Evolutionary conservation across 2,329 filamentous ascomycete genomes (phyloP), one percentile per base, ranked within the genome.

Genomic region (Trichoderma sp.): DNA sequence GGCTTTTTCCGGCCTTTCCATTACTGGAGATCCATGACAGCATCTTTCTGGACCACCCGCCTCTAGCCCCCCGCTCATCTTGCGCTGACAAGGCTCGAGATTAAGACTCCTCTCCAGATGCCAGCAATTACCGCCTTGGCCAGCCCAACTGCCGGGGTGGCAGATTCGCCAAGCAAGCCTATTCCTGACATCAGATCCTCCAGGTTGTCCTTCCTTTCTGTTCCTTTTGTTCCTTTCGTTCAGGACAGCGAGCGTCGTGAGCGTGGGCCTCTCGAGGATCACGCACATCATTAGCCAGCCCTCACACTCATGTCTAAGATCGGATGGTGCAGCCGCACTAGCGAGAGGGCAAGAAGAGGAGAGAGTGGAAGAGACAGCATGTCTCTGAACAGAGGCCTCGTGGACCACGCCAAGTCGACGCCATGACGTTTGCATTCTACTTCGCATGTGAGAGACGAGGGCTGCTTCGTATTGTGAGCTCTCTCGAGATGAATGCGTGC

Each of bases 91-190:
- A 48, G 56, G 59, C 59, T 62, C 59, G 43, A 45, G 24, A 54
- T 62, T 45, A 54, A 45, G 24, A 15, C 19, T 24, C 39, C 19
- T 9, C 15, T 15, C 10, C 54, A 19, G 24, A 44, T 24, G 51
- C 51, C 44, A 48, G 44, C 26, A 60, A 43, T 51, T 60, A 28
- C 57, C 57, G 57, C 45, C 47, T 28, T 43, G 57, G 57, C 57
- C 54, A 51, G 19, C 30, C 56, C 44, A 47, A 34, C 57, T 24
- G 44, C 45, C 57, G 47, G 45, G 57, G 41, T 51, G 45, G 9
- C 28, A 14, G 57, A 51, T 41, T n/a, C 45, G 30, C 34, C 47
- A 43, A 30, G 21, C 6, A 50, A 45, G 39, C 24, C 30, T 52
- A 28, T 30, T 44, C 17, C 30, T 54, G 59, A 54, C 48, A 62